These are phyloP conservation scores for Phytophthora cryptogea DNA, from an alignment of 352 stramenopile species.

Conservation along the genomic window DNA sequence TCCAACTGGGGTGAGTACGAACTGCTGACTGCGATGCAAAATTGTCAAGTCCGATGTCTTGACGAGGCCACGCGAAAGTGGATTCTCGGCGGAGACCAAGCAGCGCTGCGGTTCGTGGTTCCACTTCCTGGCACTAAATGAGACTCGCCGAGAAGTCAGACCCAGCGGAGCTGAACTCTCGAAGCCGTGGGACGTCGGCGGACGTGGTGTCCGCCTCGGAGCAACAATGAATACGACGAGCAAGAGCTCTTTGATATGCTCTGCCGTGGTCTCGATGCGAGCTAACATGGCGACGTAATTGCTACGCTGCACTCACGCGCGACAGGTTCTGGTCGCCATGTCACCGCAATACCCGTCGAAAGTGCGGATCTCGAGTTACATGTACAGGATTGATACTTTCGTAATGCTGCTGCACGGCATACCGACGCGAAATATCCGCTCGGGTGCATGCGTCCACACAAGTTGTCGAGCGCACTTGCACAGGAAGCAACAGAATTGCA, in stretches of 20 bases:
- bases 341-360: not conserved
- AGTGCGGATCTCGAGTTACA: not conserved
- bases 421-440: constrained; percentile 25
- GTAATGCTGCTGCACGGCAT: constrained; percentile 1
- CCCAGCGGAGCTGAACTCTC: not conserved
- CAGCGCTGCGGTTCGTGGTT: not conserved
- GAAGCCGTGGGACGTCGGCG: constrained; percentile 10
- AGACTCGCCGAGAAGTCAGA: constrained; percentile 9
- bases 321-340: not conserved
- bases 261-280: not conserved
- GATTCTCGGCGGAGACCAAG: constrained; percentile 19
- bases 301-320: not conserved
- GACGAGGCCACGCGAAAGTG: constrained; percentile 16
- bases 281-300: not conserved
- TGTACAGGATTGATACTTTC: not conserved
- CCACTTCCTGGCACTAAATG: constrained; percentile 24
- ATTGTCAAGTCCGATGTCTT: constrained; percentile 9
- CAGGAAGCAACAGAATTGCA: constrained; percentile 18
- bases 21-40: constrained; percentile 20
- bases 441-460: constrained; percentile 1
- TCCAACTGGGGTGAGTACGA: constrained; percentile 20
- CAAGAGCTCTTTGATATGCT: too few species aligned
- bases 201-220: constrained; percentile 14
- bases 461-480: not conserved
- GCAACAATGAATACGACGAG: too few species aligned